Evolutionary conservation across 1,139 yeast species (phyloP).

Genomic region (Hyphopichia pseudoburtonii): DNA sequence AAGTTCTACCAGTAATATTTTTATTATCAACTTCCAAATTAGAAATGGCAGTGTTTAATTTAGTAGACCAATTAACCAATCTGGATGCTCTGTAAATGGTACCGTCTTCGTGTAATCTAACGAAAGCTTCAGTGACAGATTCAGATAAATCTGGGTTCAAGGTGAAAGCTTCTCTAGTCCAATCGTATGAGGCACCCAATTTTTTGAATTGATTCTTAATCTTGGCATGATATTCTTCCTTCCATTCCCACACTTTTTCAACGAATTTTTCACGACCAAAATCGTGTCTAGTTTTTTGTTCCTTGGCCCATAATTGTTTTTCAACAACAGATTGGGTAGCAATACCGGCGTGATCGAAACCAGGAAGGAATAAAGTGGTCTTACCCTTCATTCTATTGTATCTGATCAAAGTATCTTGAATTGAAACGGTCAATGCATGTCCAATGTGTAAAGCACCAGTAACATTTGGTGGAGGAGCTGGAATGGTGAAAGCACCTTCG

Average conservation of each 20-base stretch:
- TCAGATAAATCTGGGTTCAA: constrained; percentile 74
- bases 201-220: constrained; percentile 82
- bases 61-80: constrained; percentile 95
- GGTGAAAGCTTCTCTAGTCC: constrained; percentile 94
- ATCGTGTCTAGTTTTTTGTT: constrained; percentile 90
- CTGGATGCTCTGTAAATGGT: constrained; percentile 92
- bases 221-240: constrained; percentile 84
- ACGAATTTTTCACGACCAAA: constrained; percentile 89
- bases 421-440: constrained; percentile 92
- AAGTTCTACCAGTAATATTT: constrained; percentile 79
- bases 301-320: constrained; percentile 88
- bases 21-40: constrained; percentile 95
- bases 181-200: constrained; percentile 96
- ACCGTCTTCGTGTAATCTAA: constrained; percentile 89
- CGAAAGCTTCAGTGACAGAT: constrained; percentile 91
- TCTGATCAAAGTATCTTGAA: constrained; percentile 91
- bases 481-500: constrained; percentile 84
- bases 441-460: constrained; percentile 99
- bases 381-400: constrained; percentile 97
- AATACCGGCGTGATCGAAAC: constrained; percentile 99
- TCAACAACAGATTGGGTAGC: constrained; percentile 99
- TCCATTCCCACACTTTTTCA: constrained; percentile 97
- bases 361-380: constrained; percentile 90
- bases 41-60: constrained; percentile 91
- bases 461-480: constrained; percentile 98